Base-by-base conservation (phyloP, 768 basidiomycete genomes). In the Epithele typhae region DNA sequence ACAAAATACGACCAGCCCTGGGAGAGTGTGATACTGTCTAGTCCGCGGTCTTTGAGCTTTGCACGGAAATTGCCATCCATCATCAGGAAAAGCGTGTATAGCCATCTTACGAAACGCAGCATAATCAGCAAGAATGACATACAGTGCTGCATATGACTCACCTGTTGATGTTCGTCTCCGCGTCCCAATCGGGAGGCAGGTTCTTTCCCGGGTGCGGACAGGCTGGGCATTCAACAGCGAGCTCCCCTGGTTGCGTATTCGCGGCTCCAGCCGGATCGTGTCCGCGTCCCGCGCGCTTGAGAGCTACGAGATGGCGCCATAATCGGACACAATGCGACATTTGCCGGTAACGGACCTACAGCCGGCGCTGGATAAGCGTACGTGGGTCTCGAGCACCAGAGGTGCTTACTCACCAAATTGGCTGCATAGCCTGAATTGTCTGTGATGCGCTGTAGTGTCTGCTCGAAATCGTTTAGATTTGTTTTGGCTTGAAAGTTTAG, bases 401-500 rank as follows among this genome's bases (percentile, higher is more conserved):
- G 39, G 25, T 14, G n/a, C 9, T 17, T 5, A 52, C 51, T 25
- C 21, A 62, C 59, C 14, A 43, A 33, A 1, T 18, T 23, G 4
- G 36, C 35, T 2, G 0, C 21, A 1, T 52, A 43, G 0, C 65
- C 64, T 1, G 56, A 59, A 43, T 69, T 70, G 34, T 70, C 61
- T 0, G 64, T 65, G 12, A 50, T 24, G 8, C 56, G 48, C 1
- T 39, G 47, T 1, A 72, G 37, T 0, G 58, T 37, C 1, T 52
- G 45, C 38, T 65, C 69, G 49, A 63, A 71, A 36, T 69, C 64
- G 32, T 57, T 68, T 0, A 47, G 55, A 0, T 63, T 68, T 1
- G 58, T 36, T 45, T 72, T 72, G 0, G 59, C 64, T 35, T 64
- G 54, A 18, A 71, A 61, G 0, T 60, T 59, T 3, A 68, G 46